Conservation (phyloP, 441 rosid species). For the Syzygium malaccense region DNA sequence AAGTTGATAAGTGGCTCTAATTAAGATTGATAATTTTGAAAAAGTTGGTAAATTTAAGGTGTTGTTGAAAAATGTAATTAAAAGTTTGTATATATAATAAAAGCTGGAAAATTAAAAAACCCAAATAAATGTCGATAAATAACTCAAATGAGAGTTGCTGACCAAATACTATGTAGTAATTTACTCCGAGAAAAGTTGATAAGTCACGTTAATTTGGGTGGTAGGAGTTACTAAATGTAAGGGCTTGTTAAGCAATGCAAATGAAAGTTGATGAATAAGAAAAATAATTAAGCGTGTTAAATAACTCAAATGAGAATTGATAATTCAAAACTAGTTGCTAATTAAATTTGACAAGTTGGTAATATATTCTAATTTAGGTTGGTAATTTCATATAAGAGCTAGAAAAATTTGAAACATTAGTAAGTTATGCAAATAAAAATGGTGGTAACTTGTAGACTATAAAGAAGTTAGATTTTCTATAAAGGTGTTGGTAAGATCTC, state of each 20-base stretch:
- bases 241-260: background rate
- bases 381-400: background rate
- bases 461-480: background rate
- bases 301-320: background rate
- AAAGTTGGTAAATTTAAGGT: too few species aligned
- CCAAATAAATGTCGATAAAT: too few species aligned
- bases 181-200: background rate
- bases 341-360: background rate
- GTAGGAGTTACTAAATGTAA: background rate
- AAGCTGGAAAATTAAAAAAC: too few species aligned
- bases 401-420: background rate
- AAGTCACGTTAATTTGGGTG: background rate
- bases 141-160: background rate
- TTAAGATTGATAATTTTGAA: too few species aligned
- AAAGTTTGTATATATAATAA: too few species aligned
- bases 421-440: background rate
- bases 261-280: background rate
- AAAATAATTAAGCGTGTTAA: background rate
- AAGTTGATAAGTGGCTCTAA: too few species aligned
- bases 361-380: background rate
- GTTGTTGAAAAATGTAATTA: too few species aligned
- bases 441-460: background rate
- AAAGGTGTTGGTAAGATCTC: background rate
- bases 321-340: background rate
- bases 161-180: background rate